phyloP scores from a whole-genome alignment of 2,329 filamentous ascomycete genomes.

The Paracorniculantispora psalliotae region DNA sequence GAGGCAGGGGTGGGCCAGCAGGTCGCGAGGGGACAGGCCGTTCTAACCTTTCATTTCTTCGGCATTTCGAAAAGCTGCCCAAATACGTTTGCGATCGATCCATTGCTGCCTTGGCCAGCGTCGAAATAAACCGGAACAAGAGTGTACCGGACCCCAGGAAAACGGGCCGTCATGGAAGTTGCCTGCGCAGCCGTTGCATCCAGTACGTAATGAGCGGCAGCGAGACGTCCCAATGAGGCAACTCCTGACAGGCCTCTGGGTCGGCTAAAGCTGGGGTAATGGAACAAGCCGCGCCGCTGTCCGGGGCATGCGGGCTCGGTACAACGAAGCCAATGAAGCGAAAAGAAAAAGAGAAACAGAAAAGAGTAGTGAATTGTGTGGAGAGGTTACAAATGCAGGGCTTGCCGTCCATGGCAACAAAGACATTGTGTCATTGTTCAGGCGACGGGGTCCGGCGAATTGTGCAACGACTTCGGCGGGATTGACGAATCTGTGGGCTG shows the following conservation, averaged over 20 bases:
- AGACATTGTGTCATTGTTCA: neutral
- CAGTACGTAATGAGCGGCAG: constrained; percentile 12
- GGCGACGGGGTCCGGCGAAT: neutral
- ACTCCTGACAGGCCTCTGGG: neutral
- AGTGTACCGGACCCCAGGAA: neutral
- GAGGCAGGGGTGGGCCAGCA: neutral
- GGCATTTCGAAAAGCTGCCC: neutral
- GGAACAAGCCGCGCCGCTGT: neutral
- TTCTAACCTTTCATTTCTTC: neutral
- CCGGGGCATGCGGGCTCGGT: constrained; percentile 2
- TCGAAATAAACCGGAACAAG: neutral
- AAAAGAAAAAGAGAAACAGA: neutral
- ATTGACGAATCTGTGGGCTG: no score
- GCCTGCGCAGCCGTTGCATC: neutral
- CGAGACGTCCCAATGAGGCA: constrained; percentile 4
- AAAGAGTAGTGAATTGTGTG: neutral
- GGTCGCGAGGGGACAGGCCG: no score
- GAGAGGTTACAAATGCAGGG: neutral
- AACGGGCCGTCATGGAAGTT: neutral
- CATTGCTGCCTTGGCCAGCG: neutral
- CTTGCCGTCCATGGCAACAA: neutral
- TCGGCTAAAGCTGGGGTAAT: constrained; percentile 12
- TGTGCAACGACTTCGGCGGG: neutral
- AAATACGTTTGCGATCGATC: no score
- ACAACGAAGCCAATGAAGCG: no score